Evolutionary conservation across 495 filamentous ascomycete species (phyloP).

Genomic region (Chaetomium tenue): DNA sequence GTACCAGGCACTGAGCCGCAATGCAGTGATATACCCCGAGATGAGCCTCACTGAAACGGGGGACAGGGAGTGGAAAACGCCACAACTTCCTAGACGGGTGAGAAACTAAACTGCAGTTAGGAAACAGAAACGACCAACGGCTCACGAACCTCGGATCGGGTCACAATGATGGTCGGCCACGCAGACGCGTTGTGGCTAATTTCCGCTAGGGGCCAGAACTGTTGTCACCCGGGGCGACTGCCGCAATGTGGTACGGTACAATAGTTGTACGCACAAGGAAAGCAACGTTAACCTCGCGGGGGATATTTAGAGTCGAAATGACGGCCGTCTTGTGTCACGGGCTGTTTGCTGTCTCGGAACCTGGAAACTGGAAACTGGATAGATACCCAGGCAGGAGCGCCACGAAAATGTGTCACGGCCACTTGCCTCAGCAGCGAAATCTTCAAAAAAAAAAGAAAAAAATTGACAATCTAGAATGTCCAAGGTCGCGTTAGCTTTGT

Average conservation of each 20-base stretch:
- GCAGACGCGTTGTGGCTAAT: constrained; percentile 6
- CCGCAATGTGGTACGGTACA: neutral
- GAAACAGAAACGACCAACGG: neutral
- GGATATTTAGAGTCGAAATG: neutral
- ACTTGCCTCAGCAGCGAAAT: no score
- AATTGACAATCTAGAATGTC: no score
- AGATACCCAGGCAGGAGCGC: no score
- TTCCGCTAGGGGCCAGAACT: constrained; percentile 3
- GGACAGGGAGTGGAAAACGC: no score
- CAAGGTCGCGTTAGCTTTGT: no score
- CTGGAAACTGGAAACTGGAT: neutral
- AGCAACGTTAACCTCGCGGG: neutral
- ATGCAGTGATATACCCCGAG: neutral
- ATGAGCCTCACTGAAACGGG: neutral
- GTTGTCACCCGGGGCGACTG: neutral
- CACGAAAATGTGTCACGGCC: no score
- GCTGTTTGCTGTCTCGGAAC: neutral
- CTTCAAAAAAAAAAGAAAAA: no score
- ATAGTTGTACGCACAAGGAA: neutral
- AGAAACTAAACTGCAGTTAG: neutral
- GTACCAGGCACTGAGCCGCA: neutral
- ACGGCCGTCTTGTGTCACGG: neutral
- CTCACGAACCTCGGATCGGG: neutral
- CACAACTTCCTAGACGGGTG: neutral
- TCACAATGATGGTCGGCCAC: constrained; percentile 1